Conservation (phyloP, 2,329 filamentous ascomycete species). For the Dothidotthia symphoricarpi region DNA sequence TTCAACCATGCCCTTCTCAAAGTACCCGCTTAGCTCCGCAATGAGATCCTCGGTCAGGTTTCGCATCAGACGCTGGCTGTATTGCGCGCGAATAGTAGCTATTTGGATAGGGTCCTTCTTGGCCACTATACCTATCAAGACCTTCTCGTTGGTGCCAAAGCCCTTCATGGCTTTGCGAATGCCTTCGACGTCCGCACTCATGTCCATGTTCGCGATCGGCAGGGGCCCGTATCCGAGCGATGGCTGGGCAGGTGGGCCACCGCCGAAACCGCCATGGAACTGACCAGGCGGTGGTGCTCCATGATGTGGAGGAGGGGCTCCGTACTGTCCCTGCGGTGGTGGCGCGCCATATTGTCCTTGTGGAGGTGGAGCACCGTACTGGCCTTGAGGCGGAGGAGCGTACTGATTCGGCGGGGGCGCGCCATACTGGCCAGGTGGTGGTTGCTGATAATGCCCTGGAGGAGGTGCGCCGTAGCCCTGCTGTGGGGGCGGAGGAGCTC, state of each 20-base stretch:
- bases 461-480: conserved; percentile 30
- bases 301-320: conserved; percentile 31
- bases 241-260: conserved; percentile 45
- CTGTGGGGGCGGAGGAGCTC: conserved; percentile 26
- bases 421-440: conserved; percentile 26
- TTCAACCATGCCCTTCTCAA: conserved; percentile 71
- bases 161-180: conserved; percentile 87
- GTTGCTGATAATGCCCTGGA: conserved; percentile 27
- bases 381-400: conserved; percentile 15
- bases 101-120: conserved; percentile 77
- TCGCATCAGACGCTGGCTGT: conserved; percentile 60
- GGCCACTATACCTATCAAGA: conserved; percentile 68
- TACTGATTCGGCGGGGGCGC: too few species aligned
- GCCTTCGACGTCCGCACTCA: conserved; percentile 64
- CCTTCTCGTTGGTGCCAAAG: conserved; percentile 82
- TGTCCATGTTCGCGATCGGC: conserved; percentile 60
- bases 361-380: conserved; percentile 27
- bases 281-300: conserved; percentile 33
- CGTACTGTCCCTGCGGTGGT: conserved; percentile 20
- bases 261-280: conserved; percentile 28
- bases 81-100: conserved; percentile 60
- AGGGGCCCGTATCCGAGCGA: conserved; percentile 73
- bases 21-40: conserved; percentile 70
- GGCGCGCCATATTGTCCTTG: conserved; percentile 19
- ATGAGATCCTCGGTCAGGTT: conserved; percentile 73